Percentiles rank a stretch among this genome's conserved stretches.
These are phyloP conservation scores for Russula griseocarnosa DNA, from an alignment of 768 basidiomycete species.

Conservation along the genomic window DNA sequence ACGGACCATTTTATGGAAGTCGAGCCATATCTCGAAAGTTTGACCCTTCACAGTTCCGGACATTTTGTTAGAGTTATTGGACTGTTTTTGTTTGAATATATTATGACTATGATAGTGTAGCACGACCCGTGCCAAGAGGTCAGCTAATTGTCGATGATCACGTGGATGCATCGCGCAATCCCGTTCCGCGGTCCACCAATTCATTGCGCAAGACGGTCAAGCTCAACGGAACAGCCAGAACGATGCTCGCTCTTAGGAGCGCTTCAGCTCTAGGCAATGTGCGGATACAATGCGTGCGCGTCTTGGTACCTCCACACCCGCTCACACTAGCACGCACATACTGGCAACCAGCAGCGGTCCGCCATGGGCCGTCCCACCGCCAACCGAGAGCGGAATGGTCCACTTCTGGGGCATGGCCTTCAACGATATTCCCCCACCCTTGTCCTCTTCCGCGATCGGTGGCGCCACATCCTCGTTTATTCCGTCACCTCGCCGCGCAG, in stretches of 20 bases:
- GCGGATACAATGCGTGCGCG: neutral
- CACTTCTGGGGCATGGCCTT: neutral
- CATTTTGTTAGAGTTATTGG: too few relatives aligned
- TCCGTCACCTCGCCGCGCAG: constrained; percentile 12
- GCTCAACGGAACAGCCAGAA: neutral
- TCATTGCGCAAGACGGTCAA: neutral
- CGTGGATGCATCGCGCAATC: neutral
- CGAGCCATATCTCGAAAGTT: neutral
- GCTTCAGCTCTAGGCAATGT: neutral
- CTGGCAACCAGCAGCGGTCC: constrained; percentile 11
- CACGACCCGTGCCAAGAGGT: too few relatives aligned
- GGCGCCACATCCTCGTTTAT: neutral
- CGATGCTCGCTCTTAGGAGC: constrained; percentile 17
- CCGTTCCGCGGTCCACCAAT: neutral
- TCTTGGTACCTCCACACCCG: neutral
- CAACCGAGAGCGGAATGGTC: neutral
- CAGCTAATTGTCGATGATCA: neutral
- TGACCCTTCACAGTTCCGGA: too few relatives aligned
- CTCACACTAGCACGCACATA: neutral
- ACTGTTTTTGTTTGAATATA: too few relatives aligned
- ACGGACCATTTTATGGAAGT: neutral
- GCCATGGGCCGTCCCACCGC: constrained; percentile 1
- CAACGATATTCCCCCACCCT: neutral
- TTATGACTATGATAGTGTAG: too few relatives aligned
- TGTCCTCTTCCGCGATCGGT: neutral